These are phyloP conservation scores for Coniochaeta sp. DNA, from an alignment of 2,329 filamentous ascomycete species.

Conservation along the genomic window DNA sequence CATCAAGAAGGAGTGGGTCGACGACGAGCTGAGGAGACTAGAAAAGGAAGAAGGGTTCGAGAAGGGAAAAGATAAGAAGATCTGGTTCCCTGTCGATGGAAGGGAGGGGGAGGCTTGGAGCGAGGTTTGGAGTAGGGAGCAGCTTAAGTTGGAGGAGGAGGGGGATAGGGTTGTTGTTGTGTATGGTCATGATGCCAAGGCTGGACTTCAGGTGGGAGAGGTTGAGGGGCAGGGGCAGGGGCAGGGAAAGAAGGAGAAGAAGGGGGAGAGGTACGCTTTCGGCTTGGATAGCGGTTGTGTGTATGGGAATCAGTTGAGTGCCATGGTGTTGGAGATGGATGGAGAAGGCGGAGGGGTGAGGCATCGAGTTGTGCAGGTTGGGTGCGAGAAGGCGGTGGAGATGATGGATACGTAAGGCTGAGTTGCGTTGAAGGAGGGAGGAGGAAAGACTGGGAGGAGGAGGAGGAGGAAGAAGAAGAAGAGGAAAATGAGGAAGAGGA, in stretches of 20 bases:
- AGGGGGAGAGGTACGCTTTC: slow-evolving; percentile 56
- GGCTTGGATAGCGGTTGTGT: slow-evolving; percentile 84
- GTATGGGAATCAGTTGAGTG: slow-evolving; percentile 67
- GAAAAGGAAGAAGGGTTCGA: slow-evolving; percentile 4
- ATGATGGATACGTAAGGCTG: neutral
- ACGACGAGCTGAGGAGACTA: slow-evolving; percentile 12
- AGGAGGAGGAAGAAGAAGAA: neutral
- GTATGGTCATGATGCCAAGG: slow-evolving; percentile 80
- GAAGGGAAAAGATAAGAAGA: slow-evolving; percentile 4
- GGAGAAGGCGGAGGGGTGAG: slow-evolving; percentile 23
- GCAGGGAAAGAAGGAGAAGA: slow-evolving; percentile 17
- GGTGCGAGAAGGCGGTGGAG: slow-evolving; percentile 22
- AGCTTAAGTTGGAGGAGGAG: slow-evolving; percentile 18
- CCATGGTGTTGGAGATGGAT: slow-evolving; percentile 61
- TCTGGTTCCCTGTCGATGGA: slow-evolving; percentile 29
- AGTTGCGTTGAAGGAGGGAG: too few species aligned
- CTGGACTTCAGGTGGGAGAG: slow-evolving; percentile 45
- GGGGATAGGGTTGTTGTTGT: slow-evolving; percentile 57
- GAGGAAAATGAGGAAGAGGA: too few species aligned
- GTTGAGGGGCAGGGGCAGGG: slow-evolving; percentile 5
- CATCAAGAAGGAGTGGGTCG: slow-evolving; percentile 11
- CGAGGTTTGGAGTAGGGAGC: slow-evolving; percentile 48
- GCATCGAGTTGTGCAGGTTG: slow-evolving; percentile 32
- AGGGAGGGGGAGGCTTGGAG: slow-evolving; percentile 60
- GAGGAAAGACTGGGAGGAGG: neutral